Evolutionary conservation across 2,329 filamentous ascomycete genomes (phyloP).

Genomic region (Cladosporium oxysporum): DNA sequence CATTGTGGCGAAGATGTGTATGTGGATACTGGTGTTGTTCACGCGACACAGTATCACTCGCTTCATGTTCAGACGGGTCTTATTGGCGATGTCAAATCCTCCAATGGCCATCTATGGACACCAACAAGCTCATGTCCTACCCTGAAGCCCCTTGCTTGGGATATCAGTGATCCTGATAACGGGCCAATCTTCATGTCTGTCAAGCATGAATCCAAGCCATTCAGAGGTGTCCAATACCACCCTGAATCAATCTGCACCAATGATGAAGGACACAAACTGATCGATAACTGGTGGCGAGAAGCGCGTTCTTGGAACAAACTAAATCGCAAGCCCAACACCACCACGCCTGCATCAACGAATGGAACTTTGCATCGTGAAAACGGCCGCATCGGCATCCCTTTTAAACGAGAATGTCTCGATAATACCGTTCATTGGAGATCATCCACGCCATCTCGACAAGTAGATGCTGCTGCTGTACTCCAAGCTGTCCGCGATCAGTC

Average conservation of each 20-base stretch:
- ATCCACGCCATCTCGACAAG: not conserved
- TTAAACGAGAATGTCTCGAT: not conserved
- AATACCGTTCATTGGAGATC: constrained; percentile 9
- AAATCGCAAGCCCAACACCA: not conserved
- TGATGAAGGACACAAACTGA: constrained; percentile 61
- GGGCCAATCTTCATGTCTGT: constrained; percentile 74
- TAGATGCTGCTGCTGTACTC: constrained; percentile 41
- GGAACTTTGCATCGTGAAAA: not conserved
- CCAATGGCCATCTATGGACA: constrained; percentile 38
- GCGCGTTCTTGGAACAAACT: constrained; percentile 42
- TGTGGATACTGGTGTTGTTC: constrained; percentile 57
- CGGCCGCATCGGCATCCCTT: not conserved
- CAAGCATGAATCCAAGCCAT: constrained; percentile 67
- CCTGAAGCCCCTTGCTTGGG: constrained; percentile 52
- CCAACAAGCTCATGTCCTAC: constrained; percentile 39
- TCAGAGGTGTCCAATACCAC: constrained; percentile 89
- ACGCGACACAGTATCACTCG: constrained; percentile 77
- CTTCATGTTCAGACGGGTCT: constrained; percentile 46
- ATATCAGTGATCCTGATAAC: constrained; percentile 48
- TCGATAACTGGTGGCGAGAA: constrained; percentile 74
- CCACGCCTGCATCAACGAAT: not conserved
- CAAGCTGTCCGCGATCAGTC: constrained; percentile 37
- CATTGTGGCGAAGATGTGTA: constrained; percentile 68
- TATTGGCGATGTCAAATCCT: constrained; percentile 37
- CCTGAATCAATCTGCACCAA: constrained; percentile 88